phyloP scores from a whole-genome alignment of 2,329 filamentous ascomycete genomes.

The Colletotrichum sp. region DNA sequence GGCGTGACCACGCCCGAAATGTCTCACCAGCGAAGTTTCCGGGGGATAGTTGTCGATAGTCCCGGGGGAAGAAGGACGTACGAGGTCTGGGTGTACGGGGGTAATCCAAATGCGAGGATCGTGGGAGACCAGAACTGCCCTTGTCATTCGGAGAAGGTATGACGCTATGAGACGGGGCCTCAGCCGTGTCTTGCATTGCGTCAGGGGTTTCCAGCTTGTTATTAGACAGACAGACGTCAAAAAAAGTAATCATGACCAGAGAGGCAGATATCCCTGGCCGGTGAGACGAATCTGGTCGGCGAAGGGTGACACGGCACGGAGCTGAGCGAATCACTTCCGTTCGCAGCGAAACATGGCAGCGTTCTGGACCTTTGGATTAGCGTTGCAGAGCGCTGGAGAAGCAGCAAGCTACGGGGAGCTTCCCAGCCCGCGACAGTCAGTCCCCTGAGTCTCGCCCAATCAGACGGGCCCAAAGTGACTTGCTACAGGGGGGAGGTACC shows the following conservation, averaged over 20 bases:
- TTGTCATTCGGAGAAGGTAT: neutral
- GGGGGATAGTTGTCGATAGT: neutral
- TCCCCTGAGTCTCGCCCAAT: neutral
- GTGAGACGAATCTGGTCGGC: neutral
- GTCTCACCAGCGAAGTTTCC: neutral
- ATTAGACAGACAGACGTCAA: neutral
- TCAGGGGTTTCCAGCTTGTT: neutral
- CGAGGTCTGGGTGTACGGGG: neutral
- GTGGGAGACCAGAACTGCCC: neutral
- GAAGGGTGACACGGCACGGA: neutral
- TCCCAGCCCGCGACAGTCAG: neutral
- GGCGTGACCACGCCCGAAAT: neutral
- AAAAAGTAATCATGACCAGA: neutral
- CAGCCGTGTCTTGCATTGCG: neutral
- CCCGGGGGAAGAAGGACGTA: neutral
- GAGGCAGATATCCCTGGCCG: neutral
- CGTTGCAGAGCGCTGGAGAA: conserved; percentile 3
- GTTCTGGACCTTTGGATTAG: neutral
- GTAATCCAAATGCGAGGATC: neutral
- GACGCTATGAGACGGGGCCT: neutral
- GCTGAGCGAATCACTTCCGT: neutral
- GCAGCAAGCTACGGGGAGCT: conserved; percentile 1
- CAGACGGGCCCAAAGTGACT: neutral
- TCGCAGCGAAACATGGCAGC: neutral
- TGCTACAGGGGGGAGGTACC: neutral